phyloP scores from a whole-genome alignment of 352 stramenopile species.

The Phytophthora fragariae region DNA sequence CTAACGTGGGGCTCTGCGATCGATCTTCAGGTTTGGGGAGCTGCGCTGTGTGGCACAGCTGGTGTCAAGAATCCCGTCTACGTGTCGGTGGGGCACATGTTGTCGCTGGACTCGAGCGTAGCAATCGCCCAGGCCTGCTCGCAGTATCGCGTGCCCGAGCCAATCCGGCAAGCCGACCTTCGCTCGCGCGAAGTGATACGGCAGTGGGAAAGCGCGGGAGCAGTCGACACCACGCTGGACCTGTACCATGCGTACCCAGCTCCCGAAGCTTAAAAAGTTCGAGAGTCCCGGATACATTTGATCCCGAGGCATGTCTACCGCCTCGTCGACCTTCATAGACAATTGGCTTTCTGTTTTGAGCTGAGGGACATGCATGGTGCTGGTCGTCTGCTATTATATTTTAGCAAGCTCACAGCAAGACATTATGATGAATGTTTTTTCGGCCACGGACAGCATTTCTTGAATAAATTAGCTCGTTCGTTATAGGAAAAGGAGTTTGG shows the following conservation, averaged over 20 bases:
- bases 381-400: too few species aligned
- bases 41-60: slow-evolving; percentile 66
- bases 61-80: slow-evolving; percentile 84
- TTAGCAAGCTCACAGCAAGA: too few species aligned
- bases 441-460: slow-evolving; percentile 1
- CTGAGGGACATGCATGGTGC: neutral
- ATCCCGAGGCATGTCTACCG: slow-evolving; percentile 11
- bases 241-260: slow-evolving; percentile 33
- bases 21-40: slow-evolving; percentile 67
- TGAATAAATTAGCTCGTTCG: slow-evolving; percentile 43
- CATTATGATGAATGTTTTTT: neutral
- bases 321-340: slow-evolving; percentile 7
- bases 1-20: slow-evolving; percentile 8
- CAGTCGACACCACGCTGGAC: slow-evolving; percentile 67
- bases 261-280: slow-evolving; percentile 3
- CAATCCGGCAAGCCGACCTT: slow-evolving; percentile 88
- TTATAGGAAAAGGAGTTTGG: neutral
- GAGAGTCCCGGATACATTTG: slow-evolving; percentile 4
- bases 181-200: slow-evolving; percentile 79
- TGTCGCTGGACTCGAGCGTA: slow-evolving; percentile 74
- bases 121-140: slow-evolving; percentile 65
- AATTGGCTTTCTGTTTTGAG: slow-evolving; percentile 18
- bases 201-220: slow-evolving; percentile 58
- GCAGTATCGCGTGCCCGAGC: slow-evolving; percentile 79
- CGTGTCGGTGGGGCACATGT: slow-evolving; percentile 80